Conservation (phyloP, 2,329 filamentous ascomycete species). For the Xylariaceae sp. region DNA sequence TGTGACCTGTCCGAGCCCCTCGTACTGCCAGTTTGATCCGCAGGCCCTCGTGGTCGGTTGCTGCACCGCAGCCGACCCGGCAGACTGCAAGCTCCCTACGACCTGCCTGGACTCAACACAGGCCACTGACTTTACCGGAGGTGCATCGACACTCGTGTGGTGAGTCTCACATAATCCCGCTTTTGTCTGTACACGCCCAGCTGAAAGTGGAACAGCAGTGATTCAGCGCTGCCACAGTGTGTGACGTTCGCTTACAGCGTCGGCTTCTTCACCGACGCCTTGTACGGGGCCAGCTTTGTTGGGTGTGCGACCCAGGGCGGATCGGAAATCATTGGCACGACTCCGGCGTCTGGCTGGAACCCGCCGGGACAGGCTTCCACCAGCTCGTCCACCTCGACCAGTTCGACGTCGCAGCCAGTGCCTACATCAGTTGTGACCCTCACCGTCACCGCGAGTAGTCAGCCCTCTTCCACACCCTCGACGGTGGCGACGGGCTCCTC, state of each 20-base stretch:
- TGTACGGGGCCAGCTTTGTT: conserved; percentile 19
- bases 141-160: conserved; percentile 19
- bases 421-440: conserved; percentile 11
- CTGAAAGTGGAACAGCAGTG: conserved; percentile 15
- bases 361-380: conserved; percentile 2
- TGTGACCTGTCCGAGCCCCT: conserved; percentile 13
- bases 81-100: conserved; percentile 19
- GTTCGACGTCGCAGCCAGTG: background rate
- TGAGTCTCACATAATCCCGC: background rate
- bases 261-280: conserved; percentile 18
- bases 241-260: conserved; percentile 22
- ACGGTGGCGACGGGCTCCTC: conserved; percentile 4
- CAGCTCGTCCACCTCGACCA: conserved; percentile 1
- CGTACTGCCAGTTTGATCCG: conserved; percentile 15
- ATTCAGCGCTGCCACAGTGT: conserved; percentile 17
- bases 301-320: conserved; percentile 17
- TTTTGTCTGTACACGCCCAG: conserved; percentile 1
- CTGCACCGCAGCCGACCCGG: conserved; percentile 15
- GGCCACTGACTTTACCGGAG: conserved; percentile 8
- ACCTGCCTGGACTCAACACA: conserved; percentile 19
- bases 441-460: conserved; percentile 10
- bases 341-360: conserved; percentile 8
- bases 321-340: conserved; percentile 18
- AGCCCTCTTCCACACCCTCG: conserved; percentile 10
- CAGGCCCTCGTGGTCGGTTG: conserved; percentile 18